phyloP scores from a whole-genome alignment of 1,139 yeast genomes.

The Geotrichum restrictum region DNA sequence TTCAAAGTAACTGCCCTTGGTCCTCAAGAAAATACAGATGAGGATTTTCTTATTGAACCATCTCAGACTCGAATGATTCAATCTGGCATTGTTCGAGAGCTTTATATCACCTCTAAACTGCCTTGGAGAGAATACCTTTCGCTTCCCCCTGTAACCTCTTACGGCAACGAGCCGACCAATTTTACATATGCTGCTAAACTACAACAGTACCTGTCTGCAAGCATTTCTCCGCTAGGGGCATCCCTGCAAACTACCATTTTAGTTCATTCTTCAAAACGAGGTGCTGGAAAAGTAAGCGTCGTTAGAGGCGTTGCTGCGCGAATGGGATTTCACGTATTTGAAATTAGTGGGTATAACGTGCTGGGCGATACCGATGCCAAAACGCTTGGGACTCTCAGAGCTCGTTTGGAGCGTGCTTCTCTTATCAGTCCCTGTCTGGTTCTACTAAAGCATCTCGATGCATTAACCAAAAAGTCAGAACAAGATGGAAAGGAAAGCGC shows the following conservation, averaged over 20 bases:
- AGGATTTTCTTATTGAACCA: conserved; percentile 62
- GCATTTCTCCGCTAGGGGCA: conserved; percentile 37
- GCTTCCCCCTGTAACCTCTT: conserved; percentile 41
- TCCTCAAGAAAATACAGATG: conserved; percentile 30
- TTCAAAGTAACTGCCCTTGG: conserved; percentile 54
- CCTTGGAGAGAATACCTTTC: conserved; percentile 55
- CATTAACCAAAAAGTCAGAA: conserved; percentile 64
- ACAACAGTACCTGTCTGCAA: conserved; percentile 37
- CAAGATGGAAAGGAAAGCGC: conserved; percentile 55
- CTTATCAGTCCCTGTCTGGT: conserved; percentile 49
- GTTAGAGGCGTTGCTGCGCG: conserved; percentile 54
- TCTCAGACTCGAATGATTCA: conserved; percentile 62
- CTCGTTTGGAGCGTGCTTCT: conserved; percentile 64
- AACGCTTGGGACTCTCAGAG: conserved; percentile 72
- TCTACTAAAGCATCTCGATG: conserved; percentile 69
- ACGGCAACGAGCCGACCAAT: conserved; percentile 41
- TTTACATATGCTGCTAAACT: conserved; percentile 51
- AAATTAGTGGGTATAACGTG: conserved; percentile 60
- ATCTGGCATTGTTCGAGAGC: conserved; percentile 47
- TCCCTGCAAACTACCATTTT: conserved; percentile 59
- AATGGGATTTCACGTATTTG: conserved; percentile 65
- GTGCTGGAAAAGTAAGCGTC: conserved; percentile 72
- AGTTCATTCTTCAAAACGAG: conserved; percentile 65
- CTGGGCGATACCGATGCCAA: conserved; percentile 65
- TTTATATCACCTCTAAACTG: conserved; percentile 42